Evolutionary conservation across 2,329 filamentous ascomycete species (phyloP), one percentile per base, ranked within the genome.

Genomic region (Ophiostoma montium): DNA sequence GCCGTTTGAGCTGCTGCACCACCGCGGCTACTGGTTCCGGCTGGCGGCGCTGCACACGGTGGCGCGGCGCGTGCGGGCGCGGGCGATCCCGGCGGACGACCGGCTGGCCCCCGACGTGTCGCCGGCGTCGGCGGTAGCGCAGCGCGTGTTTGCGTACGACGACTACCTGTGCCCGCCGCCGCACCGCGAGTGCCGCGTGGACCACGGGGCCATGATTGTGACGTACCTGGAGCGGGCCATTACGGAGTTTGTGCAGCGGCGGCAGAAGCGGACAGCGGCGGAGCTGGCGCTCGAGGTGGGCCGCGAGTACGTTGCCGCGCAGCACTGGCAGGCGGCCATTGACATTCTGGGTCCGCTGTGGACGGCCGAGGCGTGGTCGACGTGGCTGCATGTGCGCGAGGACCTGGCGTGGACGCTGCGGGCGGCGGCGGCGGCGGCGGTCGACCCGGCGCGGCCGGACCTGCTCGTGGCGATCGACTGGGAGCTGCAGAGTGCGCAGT

Each of bases 11-110:
- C 60, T 72, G 35, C 66, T 84, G 7, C 80, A 84, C 53, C 80
- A 84, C 57, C 69, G 74, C 1, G 80, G 80, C 6, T 84, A 83
- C 58, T 84, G 80, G 77, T 79, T 78, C 55, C 73, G 75, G 13
- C 62, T 72, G 41, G 78, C 79, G 1, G 74, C 76, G 5, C 70
- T 70, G n/a, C 76, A 82, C 55, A 63, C 75, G 1, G 65, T 67
- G 3, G 65, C 70, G 15, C 72, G 80, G 9, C 70, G 75, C 36
- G 65, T 61, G 19, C 60, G 80, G 39, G 78, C 79, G 2, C 66
- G 65, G 21, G 64, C 66, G 18, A 80, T 83, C 51, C 71, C 79
- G 0, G 72, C 80, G 27, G 76, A 80, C 50, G 77, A 76, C 53
- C 67, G 78, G 35, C 67, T 66, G 46, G 65, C 69, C 2, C 76